Evolutionary conservation across 805 yeast species (phyloP).

Genomic region (Schwanniomyces vanrijiae): DNA sequence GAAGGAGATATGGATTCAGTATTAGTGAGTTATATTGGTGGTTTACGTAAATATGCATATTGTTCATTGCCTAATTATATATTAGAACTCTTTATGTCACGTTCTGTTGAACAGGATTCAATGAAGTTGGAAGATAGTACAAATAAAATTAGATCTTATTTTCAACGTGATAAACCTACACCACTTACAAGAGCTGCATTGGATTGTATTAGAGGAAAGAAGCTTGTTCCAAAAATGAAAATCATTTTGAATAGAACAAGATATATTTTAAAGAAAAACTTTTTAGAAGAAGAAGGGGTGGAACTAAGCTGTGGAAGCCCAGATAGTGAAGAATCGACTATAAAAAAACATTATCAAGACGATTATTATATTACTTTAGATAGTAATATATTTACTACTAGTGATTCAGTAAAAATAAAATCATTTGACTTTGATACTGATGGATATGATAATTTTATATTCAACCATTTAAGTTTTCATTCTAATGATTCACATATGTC

Average conservation of each 20-base stretch:
- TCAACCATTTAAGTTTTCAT: conserved; percentile 26
- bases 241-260: conserved; percentile 27
- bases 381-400: conserved; percentile 34
- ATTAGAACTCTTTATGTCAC: conserved; percentile 16
- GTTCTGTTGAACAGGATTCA: conserved; percentile 8
- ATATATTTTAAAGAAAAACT: conserved; percentile 27
- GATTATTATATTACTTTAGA: conserved; percentile 34
- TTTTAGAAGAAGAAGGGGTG: conserved; percentile 12
- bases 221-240: conserved; percentile 28
- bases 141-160: conserved; percentile 15
- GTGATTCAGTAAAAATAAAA: conserved; percentile 10
- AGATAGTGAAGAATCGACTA: conserved; percentile 9
- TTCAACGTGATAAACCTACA: conserved; percentile 12
- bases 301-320: conserved; percentile 1
- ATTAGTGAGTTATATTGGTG: conserved; percentile 38
- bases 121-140: conserved; percentile 6
- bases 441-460: conserved; percentile 30
- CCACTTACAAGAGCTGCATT: conserved; percentile 29
- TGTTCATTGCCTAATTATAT: conserved; percentile 36
- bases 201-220: conserved; percentile 25
- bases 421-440: conserved; percentile 13
- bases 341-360: conserved; percentile 23
- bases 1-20: conserved; percentile 25
- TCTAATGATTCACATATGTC: conserved; percentile 42
- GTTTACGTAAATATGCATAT: conserved; percentile 39